Conservation (phyloP, 139 green algal genomes). For the Chlorella sp. region DNA sequence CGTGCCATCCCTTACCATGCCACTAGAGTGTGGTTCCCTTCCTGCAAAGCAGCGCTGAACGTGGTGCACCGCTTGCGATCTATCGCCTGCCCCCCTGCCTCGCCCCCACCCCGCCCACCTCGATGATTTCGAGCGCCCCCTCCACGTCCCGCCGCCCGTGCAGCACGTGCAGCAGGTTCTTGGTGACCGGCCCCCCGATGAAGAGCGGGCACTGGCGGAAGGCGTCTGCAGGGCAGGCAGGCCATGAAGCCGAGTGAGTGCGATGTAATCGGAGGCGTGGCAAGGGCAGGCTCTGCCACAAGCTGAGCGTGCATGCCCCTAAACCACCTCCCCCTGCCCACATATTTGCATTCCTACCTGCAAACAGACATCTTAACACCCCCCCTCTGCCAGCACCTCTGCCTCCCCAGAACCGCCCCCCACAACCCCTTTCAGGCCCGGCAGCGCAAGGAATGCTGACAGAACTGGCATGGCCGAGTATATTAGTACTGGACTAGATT, state of each 20-base stretch:
- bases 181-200: conserved; percentile 46
- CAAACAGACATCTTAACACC: too few relatives aligned
- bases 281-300: neutral
- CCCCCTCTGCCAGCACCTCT: too few relatives aligned
- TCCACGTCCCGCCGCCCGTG: conserved; percentile 41
- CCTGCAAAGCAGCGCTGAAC: neutral
- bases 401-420: neutral
- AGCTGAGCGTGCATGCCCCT: neutral
- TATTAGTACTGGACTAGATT: too few relatives aligned
- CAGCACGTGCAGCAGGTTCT: conserved; percentile 51
- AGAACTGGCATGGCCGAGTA: too few relatives aligned
- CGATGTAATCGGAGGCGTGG: neutral
- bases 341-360: neutral
- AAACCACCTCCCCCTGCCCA: neutral
- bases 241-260: neutral
- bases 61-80: neutral
- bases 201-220: conserved; percentile 46
- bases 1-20: neutral
- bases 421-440: too few relatives aligned
- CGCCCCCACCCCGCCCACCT: neutral
- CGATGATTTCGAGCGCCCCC: conserved; percentile 42
- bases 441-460: too few relatives aligned
- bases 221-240: conserved; percentile 1
- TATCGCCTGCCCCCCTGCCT: neutral
- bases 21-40: neutral